phyloP scores from a whole-genome alignment of 352 stramenopile genomes.

The Globisporangium nagaii region DNA sequence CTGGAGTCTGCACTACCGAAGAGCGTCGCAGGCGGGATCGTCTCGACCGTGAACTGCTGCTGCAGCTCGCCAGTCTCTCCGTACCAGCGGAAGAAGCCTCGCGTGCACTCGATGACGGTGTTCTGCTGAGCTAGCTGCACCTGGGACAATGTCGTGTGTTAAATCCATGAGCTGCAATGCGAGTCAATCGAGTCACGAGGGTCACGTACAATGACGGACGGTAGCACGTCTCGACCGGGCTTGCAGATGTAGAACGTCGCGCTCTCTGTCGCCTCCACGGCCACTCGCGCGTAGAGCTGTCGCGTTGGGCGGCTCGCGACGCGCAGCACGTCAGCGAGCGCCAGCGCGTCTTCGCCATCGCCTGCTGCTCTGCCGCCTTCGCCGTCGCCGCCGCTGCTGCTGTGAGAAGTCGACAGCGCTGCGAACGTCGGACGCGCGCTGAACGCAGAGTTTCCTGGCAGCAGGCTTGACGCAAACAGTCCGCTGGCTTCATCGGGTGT shows the following conservation, averaged over 20 bases:
- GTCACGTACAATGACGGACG: conserved; percentile 2
- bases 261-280: conserved; percentile 29
- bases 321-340: conserved; percentile 33
- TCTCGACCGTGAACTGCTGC: conserved; percentile 62
- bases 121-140: background rate
- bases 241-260: conserved; percentile 26
- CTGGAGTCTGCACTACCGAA: background rate
- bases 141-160: conserved; percentile 2
- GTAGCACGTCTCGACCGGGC: background rate
- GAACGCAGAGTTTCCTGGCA: conserved; percentile 41
- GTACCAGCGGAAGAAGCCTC: conserved; percentile 50
- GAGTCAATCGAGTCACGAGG: too few species aligned
- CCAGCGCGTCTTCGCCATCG: conserved; percentile 1
- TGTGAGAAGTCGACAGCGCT: conserved; percentile 20
- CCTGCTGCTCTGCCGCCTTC: background rate
- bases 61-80: conserved; percentile 17
- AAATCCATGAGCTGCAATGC: too few species aligned
- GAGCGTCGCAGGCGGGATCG: conserved; percentile 30
- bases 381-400: conserved; percentile 4
- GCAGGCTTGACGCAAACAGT: conserved; percentile 1
- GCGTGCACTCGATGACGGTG: conserved; percentile 17
- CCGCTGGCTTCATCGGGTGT: conserved; percentile 1
- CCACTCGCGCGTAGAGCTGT: conserved; percentile 29
- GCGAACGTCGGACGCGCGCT: conserved; percentile 40
- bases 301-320: conserved; percentile 34